These are phyloP conservation scores for Heterobasidion occidentale DNA, from an alignment of 1,284 basidiomycete species.

Conservation along the genomic window DNA sequence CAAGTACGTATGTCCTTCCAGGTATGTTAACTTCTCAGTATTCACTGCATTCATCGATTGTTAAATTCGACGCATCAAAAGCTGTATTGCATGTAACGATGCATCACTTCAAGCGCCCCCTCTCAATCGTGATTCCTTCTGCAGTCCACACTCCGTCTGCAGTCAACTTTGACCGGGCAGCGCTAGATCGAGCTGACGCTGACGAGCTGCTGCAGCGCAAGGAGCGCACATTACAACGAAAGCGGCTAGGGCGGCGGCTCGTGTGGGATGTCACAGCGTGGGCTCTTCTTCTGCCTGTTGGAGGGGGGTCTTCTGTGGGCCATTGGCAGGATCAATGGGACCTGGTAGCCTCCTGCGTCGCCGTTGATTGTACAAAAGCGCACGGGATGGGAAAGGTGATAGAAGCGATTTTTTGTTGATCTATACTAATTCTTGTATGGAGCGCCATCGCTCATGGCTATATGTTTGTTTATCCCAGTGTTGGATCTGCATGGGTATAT, in stretches of 20 bases:
- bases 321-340: slow-evolving; percentile 34
- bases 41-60: neutral
- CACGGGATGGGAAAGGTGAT: neutral
- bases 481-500: neutral
- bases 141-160: slow-evolving; percentile 28
- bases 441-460: neutral
- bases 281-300: slow-evolving; percentile 47
- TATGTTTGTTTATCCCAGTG: neutral
- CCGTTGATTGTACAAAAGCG: neutral
- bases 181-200: slow-evolving; percentile 18
- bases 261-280: slow-evolving; percentile 70
- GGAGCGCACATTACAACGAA: slow-evolving; percentile 61
- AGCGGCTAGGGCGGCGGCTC: slow-evolving; percentile 52
- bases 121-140: slow-evolving; percentile 56
- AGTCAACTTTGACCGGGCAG: slow-evolving; percentile 16
- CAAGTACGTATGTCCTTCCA: slow-evolving; percentile 53
- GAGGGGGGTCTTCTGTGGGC: slow-evolving; percentile 48
- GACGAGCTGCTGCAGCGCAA: slow-evolving; percentile 70
- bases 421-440: neutral
- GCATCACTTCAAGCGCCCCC: slow-evolving; percentile 62
- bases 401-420: no score
- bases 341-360: slow-evolving; percentile 25
- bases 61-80: slow-evolving; percentile 10
- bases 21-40: slow-evolving; percentile 24
- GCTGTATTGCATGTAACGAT: slow-evolving; percentile 57